Base-by-base conservation (phyloP, 805 yeast species). In the Saccharomycopsis sp. region DNA sequence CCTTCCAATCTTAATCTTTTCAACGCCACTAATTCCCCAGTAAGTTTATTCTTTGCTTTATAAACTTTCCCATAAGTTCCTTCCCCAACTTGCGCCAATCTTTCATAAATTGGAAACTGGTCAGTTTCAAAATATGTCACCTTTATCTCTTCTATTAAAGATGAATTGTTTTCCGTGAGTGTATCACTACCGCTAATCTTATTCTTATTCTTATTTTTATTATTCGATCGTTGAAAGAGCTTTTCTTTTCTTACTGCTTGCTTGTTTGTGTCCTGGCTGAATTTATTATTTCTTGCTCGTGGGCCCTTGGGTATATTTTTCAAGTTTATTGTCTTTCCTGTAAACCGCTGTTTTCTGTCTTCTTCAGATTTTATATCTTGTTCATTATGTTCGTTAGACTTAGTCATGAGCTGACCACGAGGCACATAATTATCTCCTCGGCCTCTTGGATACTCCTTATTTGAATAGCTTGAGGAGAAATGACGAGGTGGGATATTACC, bases 11-110 rank as follows among this genome's bases (percentile, higher is more conserved):
- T 65, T 37, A 93, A 68, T 53, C 81, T 74, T 59, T 93, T 93
- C 57, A 93, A 67, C 1, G 98, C 98, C n/a, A 88, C 93, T 52
- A 73, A 65, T 47, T 75, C 78, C 1, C 75, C 71, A 0, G 96
- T 85, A 4, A 75, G 66, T 13, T 65, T 64, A 59, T 93, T 88
- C 40, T 68, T 70, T 0, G 96, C 96, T 58, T 88, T 87, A 66
- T 84, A 88, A 17, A 93, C 99, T 59, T 86, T 88, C 16, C 98
- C 98, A 61, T 93, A 93, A 0, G 97, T 93, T 7, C 98, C 98
- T 63, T 93, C 97, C n/a, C 98, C 98, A 4, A 93, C 97, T 59
- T 93, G 97, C 33, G 76, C 72, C 1, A 85, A 76, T 44, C 89
- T 68, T 52, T 81, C 81, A 60, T 83, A 87, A 2, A 66, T 55